Evolutionary conservation across 108 stramenopile genomes (phyloP), one percentile per base, ranked within the genome.

Genomic region (Pseudonitzschia delicatissima): DNA sequence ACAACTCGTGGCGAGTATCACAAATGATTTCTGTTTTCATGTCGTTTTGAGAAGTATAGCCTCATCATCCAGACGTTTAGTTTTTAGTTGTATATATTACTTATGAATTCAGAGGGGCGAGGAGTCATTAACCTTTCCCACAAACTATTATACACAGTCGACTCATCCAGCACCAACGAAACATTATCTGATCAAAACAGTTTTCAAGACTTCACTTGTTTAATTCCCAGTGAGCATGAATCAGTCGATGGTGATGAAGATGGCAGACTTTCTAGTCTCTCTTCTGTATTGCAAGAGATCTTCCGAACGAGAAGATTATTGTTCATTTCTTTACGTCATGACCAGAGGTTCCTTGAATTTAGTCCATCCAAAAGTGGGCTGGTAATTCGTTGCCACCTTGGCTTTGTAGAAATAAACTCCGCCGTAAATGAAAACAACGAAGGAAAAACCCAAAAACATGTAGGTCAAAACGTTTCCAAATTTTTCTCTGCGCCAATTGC

Each of bases 291-390:
- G 11, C 37, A 39, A 11, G 8, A 39, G 6, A 11, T 6, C 11
- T 8, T 39, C 11, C 11, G 11, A 39, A 39, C 37, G 11, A 39
- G 6, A 11, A 39, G 6, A 39, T 6, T 45, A 15, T 45, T 45
- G 5, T 45, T 45, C 13, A n/a, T 21, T 21, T 33, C 17, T 40
- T 61, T 40, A 61, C 39, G 60, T 36, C 39, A 61, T 40, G 21
- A 61, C 60, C 26, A 61, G 39, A n/a, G 60, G 60, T 42, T 61
- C 60, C 60, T 61, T 61, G 25, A 61, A 37, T 20, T 61, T 61
- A 29, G 27, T 28, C 60, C 60, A 61, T 26, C 60, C 60, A 25
- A 61, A 61, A 4, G 60, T 61, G 9, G 60, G 60, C 18, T 40
- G 35, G 60, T 61, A 61, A 61, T 61, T 61, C 4, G 60, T 61